phyloP scores from a whole-genome alignment of 2,329 filamentous ascomycete species.

The Pyricularia pennisetigena region DNA sequence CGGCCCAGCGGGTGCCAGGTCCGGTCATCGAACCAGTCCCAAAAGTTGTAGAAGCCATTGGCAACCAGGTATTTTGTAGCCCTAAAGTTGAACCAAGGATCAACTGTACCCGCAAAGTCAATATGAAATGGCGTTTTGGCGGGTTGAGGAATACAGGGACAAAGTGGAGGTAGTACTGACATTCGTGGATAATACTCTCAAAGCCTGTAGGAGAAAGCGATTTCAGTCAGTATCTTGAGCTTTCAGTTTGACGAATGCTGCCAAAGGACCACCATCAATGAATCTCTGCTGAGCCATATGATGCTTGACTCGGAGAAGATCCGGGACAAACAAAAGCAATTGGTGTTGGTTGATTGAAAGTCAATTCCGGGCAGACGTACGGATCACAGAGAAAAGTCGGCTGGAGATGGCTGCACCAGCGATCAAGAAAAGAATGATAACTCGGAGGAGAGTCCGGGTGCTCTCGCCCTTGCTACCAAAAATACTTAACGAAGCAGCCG shows the following conservation, averaged over 20 bases:
- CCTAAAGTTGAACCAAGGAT: constrained; percentile 99
- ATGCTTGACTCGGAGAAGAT: background rate
- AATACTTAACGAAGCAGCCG: constrained; percentile 33
- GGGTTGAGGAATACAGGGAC: constrained; percentile 10
- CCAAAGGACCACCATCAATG: background rate
- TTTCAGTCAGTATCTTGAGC: background rate
- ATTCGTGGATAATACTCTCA: constrained; percentile 99
- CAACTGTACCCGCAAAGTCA: constrained; percentile 49
- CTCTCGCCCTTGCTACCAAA: constrained; percentile 70
- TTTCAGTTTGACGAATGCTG: background rate
- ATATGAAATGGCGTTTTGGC: constrained; percentile 6
- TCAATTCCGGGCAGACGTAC: constrained; percentile 43
- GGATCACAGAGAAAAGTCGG: constrained; percentile 95
- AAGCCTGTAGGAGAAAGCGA: constrained; percentile 50
- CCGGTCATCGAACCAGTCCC: constrained; percentile 99
- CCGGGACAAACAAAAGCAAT: background rate
- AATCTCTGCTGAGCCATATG: background rate
- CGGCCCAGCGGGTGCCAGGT: constrained; percentile 99
- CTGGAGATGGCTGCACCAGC: constrained; percentile 86
- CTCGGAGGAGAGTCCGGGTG: constrained; percentile 73
- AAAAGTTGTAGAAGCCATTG: constrained; percentile 97
- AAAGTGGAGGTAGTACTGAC: constrained; percentile 45
- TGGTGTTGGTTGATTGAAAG: background rate
- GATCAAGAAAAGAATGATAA: constrained; percentile 85
- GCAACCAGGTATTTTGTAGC: constrained; percentile 96